These are phyloP conservation scores for Aspergillus bridgeri DNA, from an alignment of 495 filamentous ascomycete genomes.

Conservation along the genomic window DNA sequence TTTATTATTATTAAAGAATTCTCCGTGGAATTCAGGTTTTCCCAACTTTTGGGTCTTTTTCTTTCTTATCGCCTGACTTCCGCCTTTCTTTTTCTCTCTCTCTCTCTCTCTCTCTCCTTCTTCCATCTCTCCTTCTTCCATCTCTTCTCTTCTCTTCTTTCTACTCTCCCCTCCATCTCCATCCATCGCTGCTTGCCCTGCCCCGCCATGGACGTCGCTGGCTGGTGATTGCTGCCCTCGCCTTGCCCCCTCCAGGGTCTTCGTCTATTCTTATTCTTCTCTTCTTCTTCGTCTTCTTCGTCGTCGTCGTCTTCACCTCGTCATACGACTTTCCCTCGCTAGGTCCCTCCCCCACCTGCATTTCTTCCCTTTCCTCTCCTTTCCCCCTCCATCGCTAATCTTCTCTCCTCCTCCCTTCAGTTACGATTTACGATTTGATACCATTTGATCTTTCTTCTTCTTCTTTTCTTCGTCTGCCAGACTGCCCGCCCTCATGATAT, in stretches of 20 bases:
- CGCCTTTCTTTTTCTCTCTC: not conserved
- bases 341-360: not conserved
- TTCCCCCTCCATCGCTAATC: not conserved
- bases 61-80: slow-evolving; percentile 1
- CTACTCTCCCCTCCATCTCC: slow-evolving; percentile 4
- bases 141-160: not conserved
- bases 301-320: not conserved
- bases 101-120: not conserved
- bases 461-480: slow-evolving; percentile 8
- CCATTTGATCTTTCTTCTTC: slow-evolving; percentile 3
- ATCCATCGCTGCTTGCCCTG: not conserved
- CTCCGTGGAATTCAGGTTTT: too few relatives aligned
- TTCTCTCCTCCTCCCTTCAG: not conserved
- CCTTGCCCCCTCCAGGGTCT: not conserved
- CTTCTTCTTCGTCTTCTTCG: not conserved
- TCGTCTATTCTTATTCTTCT: not conserved
- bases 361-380: not conserved
- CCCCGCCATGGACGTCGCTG: slow-evolving; percentile 27
- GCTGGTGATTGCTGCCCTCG: slow-evolving; percentile 7
- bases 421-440: slow-evolving; percentile 20
- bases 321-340: not conserved
- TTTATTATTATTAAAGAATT: too few relatives aligned
- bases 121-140: slow-evolving; percentile 4
- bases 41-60: not conserved
- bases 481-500: slow-evolving; percentile 23